A percentile compares a stretch with the other conserved stretches of the same genome.
phyloP scores from a whole-genome alignment of 495 filamentous ascomycete genomes.

The Talaromyces thailandensis region DNA sequence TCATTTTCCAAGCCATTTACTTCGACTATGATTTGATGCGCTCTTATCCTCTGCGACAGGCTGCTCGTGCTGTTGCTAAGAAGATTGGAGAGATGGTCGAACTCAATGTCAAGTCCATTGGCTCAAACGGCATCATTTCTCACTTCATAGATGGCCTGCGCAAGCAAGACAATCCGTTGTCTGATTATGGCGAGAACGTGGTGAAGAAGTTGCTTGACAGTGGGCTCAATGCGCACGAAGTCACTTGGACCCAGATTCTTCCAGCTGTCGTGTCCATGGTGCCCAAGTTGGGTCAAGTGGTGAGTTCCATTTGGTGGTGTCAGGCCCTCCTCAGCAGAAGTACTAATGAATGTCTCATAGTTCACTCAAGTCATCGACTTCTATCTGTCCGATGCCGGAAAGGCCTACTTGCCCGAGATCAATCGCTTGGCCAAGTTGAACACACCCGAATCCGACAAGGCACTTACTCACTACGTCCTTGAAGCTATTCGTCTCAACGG shows the following conservation, averaged over 20 bases:
- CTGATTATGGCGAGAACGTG: slow-evolving; percentile 59
- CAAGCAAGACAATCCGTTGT: slow-evolving; percentile 44
- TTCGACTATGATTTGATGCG: slow-evolving; percentile 45
- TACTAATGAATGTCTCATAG: slow-evolving; percentile 8
- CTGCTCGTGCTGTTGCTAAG: slow-evolving; percentile 49
- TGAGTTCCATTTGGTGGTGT: slow-evolving; percentile 11
- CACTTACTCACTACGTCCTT: slow-evolving; percentile 40
- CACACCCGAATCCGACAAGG: slow-evolving; percentile 37
- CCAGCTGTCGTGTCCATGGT: slow-evolving; percentile 52
- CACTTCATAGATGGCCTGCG: slow-evolving; percentile 47
- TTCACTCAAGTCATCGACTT: slow-evolving; percentile 75
- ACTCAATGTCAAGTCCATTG: slow-evolving; percentile 56
- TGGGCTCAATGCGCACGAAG: slow-evolving; percentile 55
- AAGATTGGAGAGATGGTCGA: slow-evolving; percentile 56
- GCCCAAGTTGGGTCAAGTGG: slow-evolving; percentile 61
- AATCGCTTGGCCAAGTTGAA: slow-evolving; percentile 42
- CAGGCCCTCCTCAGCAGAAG: neutral
- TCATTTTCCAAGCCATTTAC: slow-evolving; percentile 52
- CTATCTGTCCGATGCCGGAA: slow-evolving; percentile 54
- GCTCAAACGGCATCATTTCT: slow-evolving; percentile 43
- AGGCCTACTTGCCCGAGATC: slow-evolving; percentile 48
- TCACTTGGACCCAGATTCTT: slow-evolving; percentile 65
- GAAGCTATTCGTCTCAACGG: slow-evolving; percentile 53
- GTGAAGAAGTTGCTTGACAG: slow-evolving; percentile 60
- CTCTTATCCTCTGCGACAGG: slow-evolving; percentile 49